These are phyloP conservation scores for Cladosporium sphaerospermum DNA, from an alignment of 2,329 filamentous ascomycete genomes.

Conservation along the genomic window DNA sequence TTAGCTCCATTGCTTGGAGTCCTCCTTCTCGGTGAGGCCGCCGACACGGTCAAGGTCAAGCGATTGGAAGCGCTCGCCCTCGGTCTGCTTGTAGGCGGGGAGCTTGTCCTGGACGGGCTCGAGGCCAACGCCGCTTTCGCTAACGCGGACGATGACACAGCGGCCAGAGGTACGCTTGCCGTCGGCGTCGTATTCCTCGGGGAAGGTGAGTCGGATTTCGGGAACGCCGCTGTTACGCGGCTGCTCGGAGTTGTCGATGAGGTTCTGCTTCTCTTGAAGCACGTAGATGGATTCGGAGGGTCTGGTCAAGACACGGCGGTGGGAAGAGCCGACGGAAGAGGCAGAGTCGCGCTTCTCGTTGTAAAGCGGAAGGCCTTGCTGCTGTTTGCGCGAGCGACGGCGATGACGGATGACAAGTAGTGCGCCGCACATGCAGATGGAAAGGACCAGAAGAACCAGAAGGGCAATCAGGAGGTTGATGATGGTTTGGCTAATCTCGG, in stretches of 20 bases:
- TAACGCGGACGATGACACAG: slow-evolving; percentile 85
- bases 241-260: slow-evolving; percentile 71
- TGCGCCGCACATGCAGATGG: slow-evolving; percentile 58
- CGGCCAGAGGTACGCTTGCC: slow-evolving; percentile 78
- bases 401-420: slow-evolving; percentile 69
- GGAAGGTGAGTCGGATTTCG: slow-evolving; percentile 97
- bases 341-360: slow-evolving; percentile 51
- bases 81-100: slow-evolving; percentile 82
- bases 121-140: slow-evolving; percentile 80
- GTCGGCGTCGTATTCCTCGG: slow-evolving; percentile 80
- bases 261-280: slow-evolving; percentile 71
- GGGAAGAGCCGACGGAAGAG: slow-evolving; percentile 38
- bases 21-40: slow-evolving; percentile 83
- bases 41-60: slow-evolving; percentile 93
- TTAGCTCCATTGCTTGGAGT: slow-evolving; percentile 9
- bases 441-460: slow-evolving; percentile 69
- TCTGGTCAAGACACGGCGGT: slow-evolving; percentile 54
- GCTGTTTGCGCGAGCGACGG: slow-evolving; percentile 41
- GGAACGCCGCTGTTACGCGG: slow-evolving; percentile 70
- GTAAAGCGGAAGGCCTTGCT: slow-evolving; percentile 62
- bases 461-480: slow-evolving; percentile 74
- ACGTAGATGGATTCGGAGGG: slow-evolving; percentile 62
- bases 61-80: slow-evolving; percentile 72
- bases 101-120: slow-evolving; percentile 77
- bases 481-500: slow-evolving; percentile 53